Conservation (phyloP, 2,329 filamentous ascomycete species). For the Aaosphaeria pasadenensis region DNA sequence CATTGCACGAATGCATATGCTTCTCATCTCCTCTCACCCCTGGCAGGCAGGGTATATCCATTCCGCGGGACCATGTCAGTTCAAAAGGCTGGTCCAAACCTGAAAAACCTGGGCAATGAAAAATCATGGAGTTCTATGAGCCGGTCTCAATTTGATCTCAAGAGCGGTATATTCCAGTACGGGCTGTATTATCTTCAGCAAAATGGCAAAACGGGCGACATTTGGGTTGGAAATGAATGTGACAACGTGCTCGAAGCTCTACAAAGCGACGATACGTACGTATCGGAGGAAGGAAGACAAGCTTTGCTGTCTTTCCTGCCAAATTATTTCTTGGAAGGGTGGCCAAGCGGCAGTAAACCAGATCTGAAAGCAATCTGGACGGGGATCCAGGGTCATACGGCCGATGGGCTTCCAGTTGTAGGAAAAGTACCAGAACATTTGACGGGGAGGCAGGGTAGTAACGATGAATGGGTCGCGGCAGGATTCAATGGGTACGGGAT, state of each 20-base stretch:
- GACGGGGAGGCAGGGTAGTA: background rate
- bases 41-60: background rate
- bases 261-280: background rate
- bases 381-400: background rate
- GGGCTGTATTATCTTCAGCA: background rate
- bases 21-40: background rate
- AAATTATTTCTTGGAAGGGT: background rate
- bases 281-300: background rate
- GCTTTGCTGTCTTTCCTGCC: background rate
- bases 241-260: background rate
- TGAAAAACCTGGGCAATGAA: background rate
- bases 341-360: background rate
- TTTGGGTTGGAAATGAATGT: background rate
- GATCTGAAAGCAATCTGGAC: background rate
- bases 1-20: background rate
- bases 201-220: background rate
- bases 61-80: background rate
- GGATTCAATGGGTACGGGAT: background rate
- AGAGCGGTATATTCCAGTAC: background rate
- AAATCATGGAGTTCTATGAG: background rate
- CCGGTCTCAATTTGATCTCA: background rate
- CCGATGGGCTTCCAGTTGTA: background rate
- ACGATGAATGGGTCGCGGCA: background rate
- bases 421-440: background rate
- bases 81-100: background rate